Conservation (phyloP, 2,329 filamentous ascomycete species). For the Trichoderma sp. region DNA sequence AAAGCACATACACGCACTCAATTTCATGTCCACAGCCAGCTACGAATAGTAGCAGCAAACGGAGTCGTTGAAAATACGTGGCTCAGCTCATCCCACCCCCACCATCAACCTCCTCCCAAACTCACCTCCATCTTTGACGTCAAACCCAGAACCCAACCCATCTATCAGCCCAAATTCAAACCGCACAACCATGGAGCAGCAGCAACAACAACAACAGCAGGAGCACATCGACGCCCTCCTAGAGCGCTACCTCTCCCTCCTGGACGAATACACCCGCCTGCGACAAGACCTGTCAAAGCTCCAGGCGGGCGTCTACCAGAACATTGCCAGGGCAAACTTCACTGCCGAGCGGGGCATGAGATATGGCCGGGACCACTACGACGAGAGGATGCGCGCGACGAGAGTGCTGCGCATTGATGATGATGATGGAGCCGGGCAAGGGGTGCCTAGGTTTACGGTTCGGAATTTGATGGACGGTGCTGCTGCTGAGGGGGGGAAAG, state of each 20-base stretch:
- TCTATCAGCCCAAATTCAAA: not conserved
- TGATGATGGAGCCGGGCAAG: constrained; percentile 16
- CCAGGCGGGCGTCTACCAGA: constrained; percentile 59
- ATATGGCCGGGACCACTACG: constrained; percentile 72
- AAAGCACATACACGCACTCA: too few species aligned
- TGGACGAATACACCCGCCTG: constrained; percentile 68
- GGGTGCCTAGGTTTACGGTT: not conserved
- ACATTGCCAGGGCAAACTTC: constrained; percentile 76
- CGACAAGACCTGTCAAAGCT: constrained; percentile 56
- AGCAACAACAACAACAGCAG: constrained; percentile 29
- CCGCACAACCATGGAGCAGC: constrained; percentile 30
- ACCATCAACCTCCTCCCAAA: not conserved
- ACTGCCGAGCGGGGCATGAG: constrained; percentile 62
- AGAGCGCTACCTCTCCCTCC: constrained; percentile 63
- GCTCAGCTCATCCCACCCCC: constrained; percentile 9
- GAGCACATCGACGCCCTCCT: constrained; percentile 62
- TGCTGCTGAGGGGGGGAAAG: constrained; percentile 14
- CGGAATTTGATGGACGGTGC: constrained; percentile 17
- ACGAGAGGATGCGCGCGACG: constrained; percentile 70
- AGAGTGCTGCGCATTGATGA: constrained; percentile 44
- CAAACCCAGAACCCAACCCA: not conserved
- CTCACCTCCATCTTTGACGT: constrained; percentile 9
- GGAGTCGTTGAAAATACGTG: not conserved
- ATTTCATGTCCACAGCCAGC: not conserved
- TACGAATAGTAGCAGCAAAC: not conserved